Evolutionary conservation across 208 protist genomes (phyloP).

Genomic region (Acanthamoeba royreba): DNA sequence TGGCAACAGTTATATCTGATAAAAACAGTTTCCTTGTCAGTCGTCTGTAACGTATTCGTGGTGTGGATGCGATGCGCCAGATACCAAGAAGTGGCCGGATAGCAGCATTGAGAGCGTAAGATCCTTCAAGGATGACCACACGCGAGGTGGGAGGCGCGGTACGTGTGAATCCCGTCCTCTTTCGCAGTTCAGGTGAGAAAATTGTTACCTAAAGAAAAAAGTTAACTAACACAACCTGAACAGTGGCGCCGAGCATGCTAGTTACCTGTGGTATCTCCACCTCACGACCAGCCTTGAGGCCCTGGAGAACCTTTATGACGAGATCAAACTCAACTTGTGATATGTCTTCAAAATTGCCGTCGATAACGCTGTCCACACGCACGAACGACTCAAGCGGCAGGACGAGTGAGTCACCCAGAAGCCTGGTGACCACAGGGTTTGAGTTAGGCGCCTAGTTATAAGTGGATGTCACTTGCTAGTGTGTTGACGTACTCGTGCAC

Average conservation of each 20-base stretch:
- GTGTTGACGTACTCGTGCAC: conserved; percentile 5
- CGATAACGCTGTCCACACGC: conserved; percentile 54
- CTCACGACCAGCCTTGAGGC: not conserved
- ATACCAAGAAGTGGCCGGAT: conserved; percentile 28
- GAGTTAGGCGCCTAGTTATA: too few species aligned
- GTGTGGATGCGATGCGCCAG: too few species aligned
- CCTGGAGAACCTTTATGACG: conserved; percentile 35
- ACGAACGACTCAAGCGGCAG: conserved; percentile 54
- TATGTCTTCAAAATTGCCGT: conserved; percentile 62
- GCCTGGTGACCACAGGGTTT: not conserved
- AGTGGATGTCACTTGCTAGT: too few species aligned
- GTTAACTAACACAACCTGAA: not conserved
- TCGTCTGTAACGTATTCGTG: too few species aligned
- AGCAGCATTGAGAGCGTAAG: conserved; percentile 49
- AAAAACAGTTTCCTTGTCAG: too few species aligned
- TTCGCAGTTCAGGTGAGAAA: not conserved
- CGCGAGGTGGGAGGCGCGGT: not conserved
- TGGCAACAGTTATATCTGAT: conserved; percentile 55
- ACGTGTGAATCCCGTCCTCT: not conserved
- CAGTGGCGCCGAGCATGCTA: not conserved
- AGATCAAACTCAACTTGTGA: conserved; percentile 48
- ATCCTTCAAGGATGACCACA: conserved; percentile 58
- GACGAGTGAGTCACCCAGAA: conserved; percentile 43
- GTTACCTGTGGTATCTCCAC: not conserved
- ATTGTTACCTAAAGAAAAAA: not conserved